A percentile compares a stretch with the other conserved stretches of the same genome.
These are phyloP conservation scores for Incumbomyces lentus DNA, from an alignment of 2,329 filamentous ascomycete genomes.

Conservation along the genomic window DNA sequence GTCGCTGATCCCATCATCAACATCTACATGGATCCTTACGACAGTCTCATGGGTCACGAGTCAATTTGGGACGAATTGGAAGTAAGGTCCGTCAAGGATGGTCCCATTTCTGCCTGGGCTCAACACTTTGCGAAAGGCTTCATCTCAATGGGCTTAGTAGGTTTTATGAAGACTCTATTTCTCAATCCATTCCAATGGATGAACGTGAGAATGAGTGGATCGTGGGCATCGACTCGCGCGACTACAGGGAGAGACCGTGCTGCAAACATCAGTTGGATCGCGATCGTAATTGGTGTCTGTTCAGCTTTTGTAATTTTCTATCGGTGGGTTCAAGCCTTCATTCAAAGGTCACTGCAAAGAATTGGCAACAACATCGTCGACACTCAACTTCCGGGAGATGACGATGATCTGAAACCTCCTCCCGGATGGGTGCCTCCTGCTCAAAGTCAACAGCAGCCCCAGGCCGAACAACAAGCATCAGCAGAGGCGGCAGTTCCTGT, in stretches of 20 bases:
- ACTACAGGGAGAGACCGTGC: constrained; percentile 63
- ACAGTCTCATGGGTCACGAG: constrained; percentile 39
- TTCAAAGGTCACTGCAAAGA: constrained; percentile 15
- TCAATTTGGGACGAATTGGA: constrained; percentile 25
- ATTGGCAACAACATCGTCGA: constrained; percentile 22
- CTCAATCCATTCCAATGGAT: constrained; percentile 66
- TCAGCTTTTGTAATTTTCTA: constrained; percentile 21
- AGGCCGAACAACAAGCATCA: too few relatives aligned
- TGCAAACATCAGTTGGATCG: constrained; percentile 66
- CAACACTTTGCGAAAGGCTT: constrained; percentile 84
- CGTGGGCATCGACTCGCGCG: constrained; percentile 26
- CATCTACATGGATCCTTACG: constrained; percentile 69
- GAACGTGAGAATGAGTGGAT: constrained; percentile 55
- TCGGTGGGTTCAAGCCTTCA: constrained; percentile 18
- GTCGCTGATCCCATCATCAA: constrained; percentile 87
- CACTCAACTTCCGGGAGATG: constrained; percentile 20
- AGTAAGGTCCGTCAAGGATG: constrained; percentile 10
- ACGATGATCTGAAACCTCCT: constrained; percentile 21
- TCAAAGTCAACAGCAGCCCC: too few relatives aligned
- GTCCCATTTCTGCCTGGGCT: constrained; percentile 51
- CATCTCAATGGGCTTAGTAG: constrained; percentile 77
- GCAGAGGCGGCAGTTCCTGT: too few relatives aligned
- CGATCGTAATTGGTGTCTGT: constrained; percentile 65
- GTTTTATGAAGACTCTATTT: constrained; percentile 69
- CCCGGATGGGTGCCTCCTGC: constrained; percentile 9